phyloP scores from a whole-genome alignment of 2,329 filamentous ascomycete species.

The Alternaria gaisen region DNA sequence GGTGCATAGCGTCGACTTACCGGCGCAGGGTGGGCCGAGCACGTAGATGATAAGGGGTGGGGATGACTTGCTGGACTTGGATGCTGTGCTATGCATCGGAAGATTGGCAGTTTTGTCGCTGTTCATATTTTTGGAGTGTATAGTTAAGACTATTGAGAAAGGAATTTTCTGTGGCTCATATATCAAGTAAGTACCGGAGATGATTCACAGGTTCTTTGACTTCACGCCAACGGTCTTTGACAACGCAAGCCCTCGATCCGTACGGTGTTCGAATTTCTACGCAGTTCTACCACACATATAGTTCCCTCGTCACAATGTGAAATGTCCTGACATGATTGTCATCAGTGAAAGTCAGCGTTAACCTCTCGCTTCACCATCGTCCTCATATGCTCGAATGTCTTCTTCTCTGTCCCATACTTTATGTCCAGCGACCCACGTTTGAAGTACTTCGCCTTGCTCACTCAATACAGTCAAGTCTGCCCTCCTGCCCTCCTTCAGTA shows the following conservation, averaged over 20 bases:
- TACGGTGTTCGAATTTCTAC: background rate
- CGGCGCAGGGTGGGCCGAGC: conserved; percentile 21
- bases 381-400: conserved; percentile 34
- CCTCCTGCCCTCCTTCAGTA: conserved; percentile 55
- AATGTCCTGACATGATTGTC: background rate
- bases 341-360: background rate
- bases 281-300: background rate
- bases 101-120: background rate
- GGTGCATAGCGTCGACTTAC: conserved; percentile 22
- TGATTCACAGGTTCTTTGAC: background rate
- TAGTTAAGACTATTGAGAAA: background rate
- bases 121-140: background rate
- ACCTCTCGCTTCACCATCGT: conserved; percentile 40
- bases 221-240: background rate
- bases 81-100: background rate
- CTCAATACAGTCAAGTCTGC: conserved; percentile 61
- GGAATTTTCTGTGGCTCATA: background rate
- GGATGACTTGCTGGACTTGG: background rate
- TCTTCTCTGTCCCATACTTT: conserved; percentile 58
- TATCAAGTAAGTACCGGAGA: background rate
- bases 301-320: background rate
- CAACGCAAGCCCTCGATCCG: background rate
- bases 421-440: conserved; percentile 62
- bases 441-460: conserved; percentile 56
- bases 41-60: conserved; percentile 15